Base-by-base conservation (phyloP, 1,284 basidiomycete genomes). In the Sphagnurus paluster region DNA sequence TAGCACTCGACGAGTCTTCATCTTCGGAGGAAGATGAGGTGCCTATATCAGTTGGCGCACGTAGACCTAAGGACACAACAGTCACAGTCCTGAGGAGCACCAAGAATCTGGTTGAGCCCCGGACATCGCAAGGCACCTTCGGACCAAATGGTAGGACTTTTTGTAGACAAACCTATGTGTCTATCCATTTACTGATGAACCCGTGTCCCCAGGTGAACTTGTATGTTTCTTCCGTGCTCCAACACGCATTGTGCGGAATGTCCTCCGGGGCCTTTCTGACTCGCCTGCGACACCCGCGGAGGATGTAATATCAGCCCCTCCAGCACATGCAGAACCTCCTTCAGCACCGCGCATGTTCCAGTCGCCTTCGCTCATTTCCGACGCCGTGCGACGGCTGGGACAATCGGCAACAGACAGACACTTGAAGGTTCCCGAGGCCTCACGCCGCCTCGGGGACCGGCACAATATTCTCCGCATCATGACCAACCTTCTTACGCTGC, bases 141-240 rank as follows among this genome's bases (percentile, higher is more conserved):
- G 88, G 92, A 0, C 88, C 90, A 0, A 90, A 91, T 55, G 93
- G 92, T 91, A 68, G 53, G 23, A 8, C 23, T 41, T 29, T 25
- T 11, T 9, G 4, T 24, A 2, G 36, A 42, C 38, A 14, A 32
- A 26, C n/a, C 8, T 11, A 16, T 24, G n/a, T n/a, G n/a, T 20
- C 7, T 33, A 11, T 11, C 11, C 24, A 26, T 4, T 40, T 16
- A 35, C 21, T 42, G 23, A 36, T 29, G 24, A 8, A 21, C 25
- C 30, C 25, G 20, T 39, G 5, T 25, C 26, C 45, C 9, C 50
- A 93, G 91, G 91, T 38, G 83, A 93, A 67, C 71, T 95, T 1
- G 80, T 94, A 0, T 90, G 84, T 59, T 93, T 95, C 68, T 93
- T 90, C 68, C 80, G 87, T 30, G 83, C 82, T 4, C 79, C 86